Base-by-base conservation (phyloP, 352 stramenopile species). In the Phytophthora brassicae region DNA sequence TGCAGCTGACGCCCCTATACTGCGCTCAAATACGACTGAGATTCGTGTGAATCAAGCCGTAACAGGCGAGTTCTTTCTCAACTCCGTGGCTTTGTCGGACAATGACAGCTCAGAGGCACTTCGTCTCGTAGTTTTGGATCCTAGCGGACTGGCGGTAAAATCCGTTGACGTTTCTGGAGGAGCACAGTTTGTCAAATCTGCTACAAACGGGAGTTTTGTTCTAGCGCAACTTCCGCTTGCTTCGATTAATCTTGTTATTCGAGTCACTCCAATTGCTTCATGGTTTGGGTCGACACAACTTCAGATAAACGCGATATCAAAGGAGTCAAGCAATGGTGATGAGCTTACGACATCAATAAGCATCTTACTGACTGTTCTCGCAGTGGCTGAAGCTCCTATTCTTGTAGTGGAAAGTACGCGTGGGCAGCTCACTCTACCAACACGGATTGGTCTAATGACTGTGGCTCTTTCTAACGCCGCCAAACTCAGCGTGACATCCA, bases 71-170 rank as follows among this genome's bases (percentile, higher is more conserved):
- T 47, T 88, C 12, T 45, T 51, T 1, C n/a, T 86, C 11, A 61
- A 46, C 1, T 66, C 31, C 7, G 20, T 86, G 0, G 31, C 56
- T 3, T 50, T 84, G 4, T 62, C 56, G 0, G 76, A 86, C 39
- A 65, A 57, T 6, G 79, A 86, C 23, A 73, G 48, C 2, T 88
- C 79, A 0, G 79, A 88, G 44, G 38, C 48, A 7, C 63, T 88
- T 2, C 55, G 52, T 1, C 52, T 88, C 4, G 17, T 74, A 8
- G 29, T 88, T 23, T 63, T 35, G 2, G 68, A 75, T 49, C n/a
- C 28, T 3, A 61, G 29, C n/a, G 43, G 54, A n/a, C 33, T 12
- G 11, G 68, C 57, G 4, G 50, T 84, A 7, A 58, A 64, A 1
- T 42, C 61, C 0, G 53, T 79, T 0, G 63, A 76, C 56, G 56